Conservation (phyloP, 495 filamentous ascomycete genomes). For the Parathielavia hyrcaniae region DNA sequence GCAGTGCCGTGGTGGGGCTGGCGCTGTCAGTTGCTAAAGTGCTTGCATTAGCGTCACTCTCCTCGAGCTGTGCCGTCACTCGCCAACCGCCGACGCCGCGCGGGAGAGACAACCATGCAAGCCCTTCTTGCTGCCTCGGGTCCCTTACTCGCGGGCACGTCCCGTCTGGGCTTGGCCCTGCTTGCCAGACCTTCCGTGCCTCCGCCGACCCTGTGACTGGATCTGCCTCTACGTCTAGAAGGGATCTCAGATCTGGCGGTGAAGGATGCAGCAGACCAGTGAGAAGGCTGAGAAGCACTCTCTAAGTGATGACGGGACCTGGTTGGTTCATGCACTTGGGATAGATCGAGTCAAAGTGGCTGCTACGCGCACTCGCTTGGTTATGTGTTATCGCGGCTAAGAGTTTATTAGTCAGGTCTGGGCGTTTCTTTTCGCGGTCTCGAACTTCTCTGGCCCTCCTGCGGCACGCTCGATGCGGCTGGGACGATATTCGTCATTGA, state of each 20-base stretch:
- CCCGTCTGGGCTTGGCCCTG: not conserved
- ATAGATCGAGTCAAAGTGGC: too few relatives aligned
- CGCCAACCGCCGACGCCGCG: not conserved
- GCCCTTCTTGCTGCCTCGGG: too few relatives aligned
- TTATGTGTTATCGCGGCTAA: too few relatives aligned
- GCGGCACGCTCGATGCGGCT: too few relatives aligned
- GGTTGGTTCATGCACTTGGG: too few relatives aligned
- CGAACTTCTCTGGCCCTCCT: too few relatives aligned
- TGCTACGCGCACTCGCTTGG: too few relatives aligned
- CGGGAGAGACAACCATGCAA: too few relatives aligned
- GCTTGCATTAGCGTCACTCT: constrained; percentile 11
- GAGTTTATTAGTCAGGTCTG: too few relatives aligned
- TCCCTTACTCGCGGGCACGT: too few relatives aligned
- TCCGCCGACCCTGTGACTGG: not conserved
- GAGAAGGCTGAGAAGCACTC: not conserved
- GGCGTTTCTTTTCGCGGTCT: too few relatives aligned
- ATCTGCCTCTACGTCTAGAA: not conserved
- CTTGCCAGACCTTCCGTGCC: not conserved
- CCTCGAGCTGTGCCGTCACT: not conserved
- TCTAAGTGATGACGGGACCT: not conserved
- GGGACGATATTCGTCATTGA: not conserved
- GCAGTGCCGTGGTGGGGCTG: constrained; percentile 1
- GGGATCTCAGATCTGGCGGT: constrained; percentile 7
- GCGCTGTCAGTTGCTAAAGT: not conserved
- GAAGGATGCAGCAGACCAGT: constrained; percentile 2